A percentile compares a stretch with the other conserved stretches of the same genome.
Evolutionary conservation across 768 basidiomycete genomes (phyloP).

Genomic region (Tubosaeta brunneosetosa): DNA sequence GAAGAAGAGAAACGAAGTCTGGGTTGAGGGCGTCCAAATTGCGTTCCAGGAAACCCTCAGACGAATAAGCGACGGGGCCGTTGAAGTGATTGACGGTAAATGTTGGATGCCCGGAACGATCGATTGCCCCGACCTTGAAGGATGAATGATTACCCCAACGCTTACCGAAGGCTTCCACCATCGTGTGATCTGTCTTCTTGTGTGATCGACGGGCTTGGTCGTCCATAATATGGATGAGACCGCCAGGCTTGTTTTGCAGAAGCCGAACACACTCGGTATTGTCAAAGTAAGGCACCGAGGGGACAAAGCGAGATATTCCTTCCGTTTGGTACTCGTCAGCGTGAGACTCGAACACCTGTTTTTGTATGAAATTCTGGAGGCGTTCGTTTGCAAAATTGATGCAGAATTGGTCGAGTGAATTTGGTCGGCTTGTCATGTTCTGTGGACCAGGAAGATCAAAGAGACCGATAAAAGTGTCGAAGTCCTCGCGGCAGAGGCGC

Average conservation of each 20-base stretch:
- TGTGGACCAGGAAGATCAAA: slow-evolving; percentile 94
- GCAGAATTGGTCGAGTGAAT: slow-evolving; percentile 94
- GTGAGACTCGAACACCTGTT: slow-evolving; percentile 73
- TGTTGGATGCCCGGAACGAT: slow-evolving; percentile 74
- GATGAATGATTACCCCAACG: slow-evolving; percentile 91
- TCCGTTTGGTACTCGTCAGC: slow-evolving; percentile 81
- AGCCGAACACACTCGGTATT: slow-evolving; percentile 87
- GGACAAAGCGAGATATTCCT: slow-evolving; percentile 67
- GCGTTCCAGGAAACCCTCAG: slow-evolving; percentile 83
- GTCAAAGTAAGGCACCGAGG: slow-evolving; percentile 77
- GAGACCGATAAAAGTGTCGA: slow-evolving; percentile 84
- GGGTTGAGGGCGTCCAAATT: slow-evolving; percentile 89
- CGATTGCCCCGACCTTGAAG: slow-evolving; percentile 77
- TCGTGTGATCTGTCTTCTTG: slow-evolving; percentile 90
- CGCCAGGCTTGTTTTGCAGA: slow-evolving; percentile 81
- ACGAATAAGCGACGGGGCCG: slow-evolving; percentile 86
- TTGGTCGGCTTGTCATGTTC: slow-evolving; percentile 80
- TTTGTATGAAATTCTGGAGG: slow-evolving; percentile 78
- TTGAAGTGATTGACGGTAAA: slow-evolving; percentile 93
- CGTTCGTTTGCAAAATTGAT: slow-evolving; percentile 96
- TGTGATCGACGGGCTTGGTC: slow-evolving; percentile 83
- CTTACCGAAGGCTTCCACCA: slow-evolving; percentile 93
- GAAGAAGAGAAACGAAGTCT: slow-evolving; percentile 86
- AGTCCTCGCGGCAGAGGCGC: slow-evolving; percentile 90
- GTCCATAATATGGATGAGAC: slow-evolving; percentile 95